Percentiles rank a stretch among this genome's conserved stretches.
Evolutionary conservation across 1,139 yeast genomes (phyloP).

Genomic region (Debaryomycetaceae sp.): DNA sequence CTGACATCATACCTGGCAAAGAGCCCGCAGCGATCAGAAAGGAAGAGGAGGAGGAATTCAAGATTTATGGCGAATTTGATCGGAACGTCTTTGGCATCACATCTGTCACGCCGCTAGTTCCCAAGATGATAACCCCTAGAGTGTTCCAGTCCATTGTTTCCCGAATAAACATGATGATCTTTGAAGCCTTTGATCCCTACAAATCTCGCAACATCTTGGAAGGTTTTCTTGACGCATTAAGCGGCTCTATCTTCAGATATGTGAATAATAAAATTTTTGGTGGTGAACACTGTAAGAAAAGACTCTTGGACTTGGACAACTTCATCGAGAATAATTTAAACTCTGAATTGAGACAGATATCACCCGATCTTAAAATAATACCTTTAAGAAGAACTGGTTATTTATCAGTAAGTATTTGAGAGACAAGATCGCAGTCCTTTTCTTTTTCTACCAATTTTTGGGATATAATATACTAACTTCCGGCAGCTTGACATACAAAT

Average conservation of each 20-base stretch:
- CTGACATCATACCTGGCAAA: constrained; percentile 53
- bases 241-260: constrained; percentile 32
- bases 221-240: constrained; percentile 43
- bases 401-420: constrained; percentile 47
- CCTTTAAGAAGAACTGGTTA: constrained; percentile 58
- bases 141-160: constrained; percentile 42
- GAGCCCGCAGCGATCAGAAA: constrained; percentile 59
- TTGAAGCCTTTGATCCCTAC: constrained; percentile 39
- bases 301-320: constrained; percentile 38
- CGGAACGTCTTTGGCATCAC: constrained; percentile 47
- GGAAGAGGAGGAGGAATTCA: constrained; percentile 19
- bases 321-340: constrained; percentile 44
- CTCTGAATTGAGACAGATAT: constrained; percentile 14
- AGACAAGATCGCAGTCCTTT: neutral
- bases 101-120: constrained; percentile 54
- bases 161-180: constrained; percentile 42
- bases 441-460: neutral
- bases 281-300: constrained; percentile 23
- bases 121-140: constrained; percentile 27
- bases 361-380: constrained; percentile 35
- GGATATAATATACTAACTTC: constrained; percentile 7
- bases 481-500: constrained; percentile 46
- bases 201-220: constrained; percentile 34
- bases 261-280: constrained; percentile 14
- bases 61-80: constrained; percentile 35